Conservation (phyloP, 129 eudicot species). For the Pittosporum tobira region DNA sequence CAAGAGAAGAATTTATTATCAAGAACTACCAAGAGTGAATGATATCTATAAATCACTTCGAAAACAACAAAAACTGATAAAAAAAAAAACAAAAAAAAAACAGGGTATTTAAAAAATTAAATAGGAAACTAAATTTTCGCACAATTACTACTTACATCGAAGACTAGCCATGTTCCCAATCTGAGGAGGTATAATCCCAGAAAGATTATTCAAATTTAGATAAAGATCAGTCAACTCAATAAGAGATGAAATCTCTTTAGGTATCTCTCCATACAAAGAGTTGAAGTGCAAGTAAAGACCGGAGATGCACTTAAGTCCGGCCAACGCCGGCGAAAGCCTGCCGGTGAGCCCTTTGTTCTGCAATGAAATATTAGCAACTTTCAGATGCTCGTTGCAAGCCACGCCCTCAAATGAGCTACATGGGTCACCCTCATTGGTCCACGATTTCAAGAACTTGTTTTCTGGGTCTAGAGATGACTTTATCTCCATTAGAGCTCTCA, state of each 20-base stretch:
- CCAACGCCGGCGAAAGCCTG: slow-evolving; percentile 53
- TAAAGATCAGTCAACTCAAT: slow-evolving; percentile 71
- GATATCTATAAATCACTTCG: neutral
- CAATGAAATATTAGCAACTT: slow-evolving; percentile 72
- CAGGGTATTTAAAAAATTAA: neutral
- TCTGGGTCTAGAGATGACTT: slow-evolving; percentile 82
- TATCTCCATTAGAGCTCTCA: slow-evolving; percentile 62
- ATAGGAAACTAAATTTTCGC: neutral
- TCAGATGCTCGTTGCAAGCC: slow-evolving; percentile 72
- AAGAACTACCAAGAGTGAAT: neutral
- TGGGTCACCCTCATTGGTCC: slow-evolving; percentile 70
- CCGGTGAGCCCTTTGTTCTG: slow-evolving; percentile 74
- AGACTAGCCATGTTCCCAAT: slow-evolving; percentile 67
- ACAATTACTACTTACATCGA: slow-evolving; percentile 35
- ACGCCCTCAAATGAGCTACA: slow-evolving; percentile 70
- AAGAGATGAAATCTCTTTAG: slow-evolving; percentile 55
- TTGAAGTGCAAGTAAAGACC: slow-evolving; percentile 85
- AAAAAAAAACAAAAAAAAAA: no score
- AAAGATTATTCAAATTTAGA: slow-evolving; percentile 67
- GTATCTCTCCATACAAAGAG: slow-evolving; percentile 58
- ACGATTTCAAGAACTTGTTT: slow-evolving; percentile 55
- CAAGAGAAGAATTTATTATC: neutral
- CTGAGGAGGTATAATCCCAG: slow-evolving; percentile 54
- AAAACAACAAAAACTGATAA: neutral
- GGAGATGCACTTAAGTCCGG: slow-evolving; percentile 65